A percentile compares a stretch with the other conserved stretches of the same genome.
These are phyloP conservation scores for Whalleya microplaca DNA, from an alignment of 2,329 filamentous ascomycete species.

Conservation along the genomic window DNA sequence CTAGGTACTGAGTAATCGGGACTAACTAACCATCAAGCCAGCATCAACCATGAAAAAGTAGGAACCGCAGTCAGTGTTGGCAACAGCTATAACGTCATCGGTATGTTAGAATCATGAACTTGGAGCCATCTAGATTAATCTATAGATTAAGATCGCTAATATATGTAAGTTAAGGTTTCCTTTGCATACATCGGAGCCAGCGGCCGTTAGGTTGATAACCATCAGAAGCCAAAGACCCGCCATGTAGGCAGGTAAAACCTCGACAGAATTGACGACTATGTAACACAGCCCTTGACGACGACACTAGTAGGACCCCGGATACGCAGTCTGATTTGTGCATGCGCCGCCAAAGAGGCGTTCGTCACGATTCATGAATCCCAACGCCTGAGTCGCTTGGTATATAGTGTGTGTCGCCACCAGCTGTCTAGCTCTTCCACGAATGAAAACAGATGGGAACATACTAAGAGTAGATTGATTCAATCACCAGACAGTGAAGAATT, in stretches of 20 bases:
- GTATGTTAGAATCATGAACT: background rate
- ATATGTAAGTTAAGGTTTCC: no score
- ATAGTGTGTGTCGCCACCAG: background rate
- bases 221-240: no score
- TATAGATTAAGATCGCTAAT: background rate
- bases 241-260: background rate
- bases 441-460: background rate
- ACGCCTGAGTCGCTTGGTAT: background rate
- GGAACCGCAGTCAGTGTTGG: background rate
- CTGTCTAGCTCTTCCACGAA: background rate
- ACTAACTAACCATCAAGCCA: background rate
- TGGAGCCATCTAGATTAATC: background rate
- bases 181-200: background rate
- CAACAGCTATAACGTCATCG: background rate
- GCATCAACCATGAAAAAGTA: background rate
- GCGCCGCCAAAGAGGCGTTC: background rate
- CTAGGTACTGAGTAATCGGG: background rate
- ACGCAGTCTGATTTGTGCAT: background rate
- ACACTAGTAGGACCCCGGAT: background rate
- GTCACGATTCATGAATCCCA: background rate
- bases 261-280: background rate
- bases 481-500: background rate
- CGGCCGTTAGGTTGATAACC: background rate
- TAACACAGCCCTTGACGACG: background rate
- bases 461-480: no score